phyloP scores from a whole-genome alignment of 805 yeast genomes.

The Peterozyma xylosa region DNA sequence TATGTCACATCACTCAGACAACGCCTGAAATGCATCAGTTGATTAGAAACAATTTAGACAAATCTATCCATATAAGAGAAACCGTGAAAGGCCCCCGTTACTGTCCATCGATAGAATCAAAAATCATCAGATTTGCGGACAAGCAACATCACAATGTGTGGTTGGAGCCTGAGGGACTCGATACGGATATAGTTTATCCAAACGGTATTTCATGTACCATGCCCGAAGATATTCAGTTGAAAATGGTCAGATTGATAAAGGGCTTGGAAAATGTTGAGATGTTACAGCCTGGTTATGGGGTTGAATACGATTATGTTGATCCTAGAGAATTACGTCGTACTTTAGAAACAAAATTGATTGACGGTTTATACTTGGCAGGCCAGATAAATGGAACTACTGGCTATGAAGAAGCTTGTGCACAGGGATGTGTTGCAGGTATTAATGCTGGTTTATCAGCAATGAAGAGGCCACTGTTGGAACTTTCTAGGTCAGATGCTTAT shows the following conservation, averaged over 20 bases:
- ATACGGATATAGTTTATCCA: conserved; percentile 84
- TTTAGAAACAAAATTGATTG: conserved; percentile 71
- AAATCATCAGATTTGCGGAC: conserved; percentile 71
- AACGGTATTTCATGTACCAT: conserved; percentile 94
- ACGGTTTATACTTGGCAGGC: conserved; percentile 85
- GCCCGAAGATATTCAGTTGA: conserved; percentile 87
- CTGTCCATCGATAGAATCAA: conserved; percentile 94
- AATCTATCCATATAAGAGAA: conserved; percentile 86
- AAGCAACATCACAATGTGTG: conserved; percentile 77
- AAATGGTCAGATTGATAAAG: conserved; percentile 67
- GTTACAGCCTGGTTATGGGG: conserved; percentile 98
- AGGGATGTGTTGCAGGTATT: conserved; percentile 91
- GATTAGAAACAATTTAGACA: conserved; percentile 61
- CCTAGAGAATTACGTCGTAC: conserved; percentile 79
- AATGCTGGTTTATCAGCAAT: conserved; percentile 67
- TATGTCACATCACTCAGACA: conserved; percentile 75
- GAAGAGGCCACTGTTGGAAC: conserved; percentile 23
- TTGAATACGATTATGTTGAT: conserved; percentile 93
- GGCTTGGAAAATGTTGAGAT: conserved; percentile 87
- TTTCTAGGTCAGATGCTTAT: conserved; percentile 79
- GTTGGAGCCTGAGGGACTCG: conserved; percentile 95
- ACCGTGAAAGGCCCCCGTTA: conserved; percentile 95
- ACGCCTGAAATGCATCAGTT: conserved; percentile 68
- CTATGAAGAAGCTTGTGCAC: conserved; percentile 97
- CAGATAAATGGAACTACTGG: conserved; percentile 99